Conservation (phyloP, 139 green algal genomes). For the Pseudopediastrum boryanum region DNA sequence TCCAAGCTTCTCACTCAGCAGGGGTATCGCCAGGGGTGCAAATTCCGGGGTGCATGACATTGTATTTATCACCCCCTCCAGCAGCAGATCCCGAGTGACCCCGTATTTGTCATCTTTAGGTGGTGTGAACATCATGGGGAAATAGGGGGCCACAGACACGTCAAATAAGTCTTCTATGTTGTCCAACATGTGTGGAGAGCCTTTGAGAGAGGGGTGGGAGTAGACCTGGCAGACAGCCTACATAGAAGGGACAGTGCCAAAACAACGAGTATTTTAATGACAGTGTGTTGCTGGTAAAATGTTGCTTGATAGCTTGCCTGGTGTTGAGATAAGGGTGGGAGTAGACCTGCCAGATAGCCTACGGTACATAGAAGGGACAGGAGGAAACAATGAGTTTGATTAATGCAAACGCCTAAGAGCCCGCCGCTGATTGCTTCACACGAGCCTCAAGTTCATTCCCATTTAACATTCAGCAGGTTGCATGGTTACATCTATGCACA, state of each 20-base stretch:
- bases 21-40: constrained; percentile 45
- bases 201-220: constrained; percentile 20
- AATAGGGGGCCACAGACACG: constrained; percentile 83
- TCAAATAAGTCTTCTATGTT: constrained; percentile 84
- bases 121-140: constrained; percentile 89
- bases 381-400: neutral
- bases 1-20: constrained; percentile 67
- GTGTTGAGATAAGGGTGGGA: neutral
- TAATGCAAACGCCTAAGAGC: too few relatives aligned
- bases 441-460: too few relatives aligned
- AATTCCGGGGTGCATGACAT: constrained; percentile 51
- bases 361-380: neutral
- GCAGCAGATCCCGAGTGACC: constrained; percentile 58
- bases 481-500: too few relatives aligned
- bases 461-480: too few relatives aligned
- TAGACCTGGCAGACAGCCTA: constrained; percentile 22
- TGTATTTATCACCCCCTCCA: constrained; percentile 36
- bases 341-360: neutral
- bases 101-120: constrained; percentile 52
- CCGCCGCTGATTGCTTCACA: too few relatives aligned
- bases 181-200: neutral
- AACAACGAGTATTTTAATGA: neutral
- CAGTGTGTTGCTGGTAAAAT: neutral
- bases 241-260: neutral
- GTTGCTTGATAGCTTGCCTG: neutral